These are phyloP conservation scores for Aspergillus sp. DNA, from an alignment of 2,329 filamentous ascomycete genomes.

Conservation along the genomic window DNA sequence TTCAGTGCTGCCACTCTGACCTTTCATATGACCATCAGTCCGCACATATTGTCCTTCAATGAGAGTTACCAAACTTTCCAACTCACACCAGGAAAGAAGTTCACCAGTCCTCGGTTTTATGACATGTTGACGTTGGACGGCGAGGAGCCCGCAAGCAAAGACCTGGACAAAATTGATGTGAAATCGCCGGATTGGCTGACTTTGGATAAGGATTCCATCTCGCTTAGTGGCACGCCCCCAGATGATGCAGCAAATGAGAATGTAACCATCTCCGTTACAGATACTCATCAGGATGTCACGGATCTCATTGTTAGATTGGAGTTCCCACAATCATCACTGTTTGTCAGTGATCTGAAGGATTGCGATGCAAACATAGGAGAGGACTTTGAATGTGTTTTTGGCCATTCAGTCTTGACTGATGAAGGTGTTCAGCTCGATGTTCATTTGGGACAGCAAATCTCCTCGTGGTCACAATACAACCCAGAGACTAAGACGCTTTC, in stretches of 20 bases:
- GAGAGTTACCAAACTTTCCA: conserved; percentile 55
- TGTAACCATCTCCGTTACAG: conserved; percentile 57
- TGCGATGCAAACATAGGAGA: conserved; percentile 48
- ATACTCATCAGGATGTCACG: conserved; percentile 57
- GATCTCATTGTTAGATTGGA: conserved; percentile 51
- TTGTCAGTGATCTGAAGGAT: conserved; percentile 38
- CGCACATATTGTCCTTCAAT: conserved; percentile 63
- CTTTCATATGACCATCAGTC: conserved; percentile 70
- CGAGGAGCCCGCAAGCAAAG: conserved; percentile 41
- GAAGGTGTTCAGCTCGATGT: conserved; percentile 40
- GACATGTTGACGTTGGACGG: conserved; percentile 56
- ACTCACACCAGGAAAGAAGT: conserved; percentile 47
- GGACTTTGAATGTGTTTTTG: conserved; percentile 45
- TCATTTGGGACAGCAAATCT: conserved; percentile 36
- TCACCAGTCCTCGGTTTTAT: conserved; percentile 52
- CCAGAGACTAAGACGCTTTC: conserved; percentile 37
- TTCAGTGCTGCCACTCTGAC: conserved; percentile 63
- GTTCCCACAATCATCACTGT: conserved; percentile 34
- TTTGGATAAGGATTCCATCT: conserved; percentile 59
- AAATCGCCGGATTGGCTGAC: conserved; percentile 64
- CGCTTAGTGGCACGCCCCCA: conserved; percentile 61
- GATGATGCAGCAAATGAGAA: conserved; percentile 55
- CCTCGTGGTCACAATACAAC: conserved; percentile 49
- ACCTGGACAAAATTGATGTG: conserved; percentile 50
- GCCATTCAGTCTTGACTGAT: conserved; percentile 37